phyloP scores from a whole-genome alignment of 2,329 filamentous ascomycete species.

The Talaromyces amestolkiae region DNA sequence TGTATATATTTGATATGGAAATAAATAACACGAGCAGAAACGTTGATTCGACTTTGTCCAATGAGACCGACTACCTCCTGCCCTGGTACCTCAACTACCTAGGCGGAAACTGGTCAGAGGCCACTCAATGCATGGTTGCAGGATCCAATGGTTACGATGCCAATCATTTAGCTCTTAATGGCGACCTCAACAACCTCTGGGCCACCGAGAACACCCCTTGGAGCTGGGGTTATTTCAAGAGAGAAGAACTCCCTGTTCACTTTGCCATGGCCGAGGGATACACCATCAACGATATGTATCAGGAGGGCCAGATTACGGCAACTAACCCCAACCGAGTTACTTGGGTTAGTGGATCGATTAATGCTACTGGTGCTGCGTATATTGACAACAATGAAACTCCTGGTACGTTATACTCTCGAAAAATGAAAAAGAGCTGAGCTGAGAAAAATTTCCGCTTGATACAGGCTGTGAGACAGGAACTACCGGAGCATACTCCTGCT shows the following conservation, averaged over 20 bases:
- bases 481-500: constrained; percentile 42
- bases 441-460: background rate
- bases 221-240: constrained; percentile 53
- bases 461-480: constrained; percentile 15
- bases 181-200: constrained; percentile 55
- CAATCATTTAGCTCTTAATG: constrained; percentile 54
- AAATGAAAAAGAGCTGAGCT: background rate
- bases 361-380: constrained; percentile 48
- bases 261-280: constrained; percentile 56
- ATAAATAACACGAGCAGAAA: constrained; percentile 25
- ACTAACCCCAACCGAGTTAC: constrained; percentile 55
- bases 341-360: constrained; percentile 53
- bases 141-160: constrained; percentile 53
- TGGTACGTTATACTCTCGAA: constrained; percentile 29
- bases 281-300: constrained; percentile 58
- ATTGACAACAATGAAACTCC: constrained; percentile 54
- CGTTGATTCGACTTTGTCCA: constrained; percentile 40
- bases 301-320: constrained; percentile 50
- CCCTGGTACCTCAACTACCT: constrained; percentile 58
- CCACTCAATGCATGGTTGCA: constrained; percentile 55
- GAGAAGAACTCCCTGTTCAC: constrained; percentile 55
- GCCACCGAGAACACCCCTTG: constrained; percentile 54
- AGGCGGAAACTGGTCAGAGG: constrained; percentile 49
- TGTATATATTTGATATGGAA: background rate
- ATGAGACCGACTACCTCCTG: constrained; percentile 43